These are phyloP conservation scores for Rheum nobile DNA, from an alignment of 148 eudicot genomes.

Conservation along the genomic window DNA sequence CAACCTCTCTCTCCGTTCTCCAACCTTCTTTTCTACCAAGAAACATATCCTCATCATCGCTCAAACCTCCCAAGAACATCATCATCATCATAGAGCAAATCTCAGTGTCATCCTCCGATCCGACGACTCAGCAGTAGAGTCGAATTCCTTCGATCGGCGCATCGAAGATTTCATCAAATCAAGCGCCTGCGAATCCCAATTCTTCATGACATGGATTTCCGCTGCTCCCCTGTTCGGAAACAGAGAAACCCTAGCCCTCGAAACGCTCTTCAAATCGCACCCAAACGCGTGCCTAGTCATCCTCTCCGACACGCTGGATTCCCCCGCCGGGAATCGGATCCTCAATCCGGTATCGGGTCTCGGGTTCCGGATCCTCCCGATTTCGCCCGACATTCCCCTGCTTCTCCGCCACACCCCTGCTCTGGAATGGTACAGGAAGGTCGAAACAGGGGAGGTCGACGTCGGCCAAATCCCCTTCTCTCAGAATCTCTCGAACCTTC, in stretches of 20 bases:
- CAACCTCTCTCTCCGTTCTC: background rate
- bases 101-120: conserved; percentile 1
- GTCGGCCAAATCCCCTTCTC: conserved; percentile 54
- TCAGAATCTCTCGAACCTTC: conserved; percentile 58
- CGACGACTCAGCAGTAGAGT: background rate
- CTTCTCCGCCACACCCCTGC: conserved; percentile 51
- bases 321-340: conserved; percentile 23
- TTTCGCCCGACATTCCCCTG: conserved; percentile 30
- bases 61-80: background rate
- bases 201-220: conserved; percentile 70
- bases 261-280: conserved; percentile 47
- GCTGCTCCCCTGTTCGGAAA: conserved; percentile 23
- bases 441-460: conserved; percentile 35
- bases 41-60: background rate
- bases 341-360: conserved; percentile 27
- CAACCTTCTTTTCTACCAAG: background rate
- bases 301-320: conserved; percentile 49
- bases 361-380: conserved; percentile 24
- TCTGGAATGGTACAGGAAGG: conserved; percentile 35
- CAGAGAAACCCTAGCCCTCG: conserved; percentile 39
- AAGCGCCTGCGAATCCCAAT: conserved; percentile 19
- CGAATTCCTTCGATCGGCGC: background rate
- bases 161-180: background rate
- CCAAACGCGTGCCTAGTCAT: conserved; percentile 48
- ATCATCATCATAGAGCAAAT: background rate